Evolutionary conservation across 768 basidiomycete genomes (phyloP), one percentile per base, ranked within the genome.

Genomic region (Cystofilobasidium ferigula): DNA sequence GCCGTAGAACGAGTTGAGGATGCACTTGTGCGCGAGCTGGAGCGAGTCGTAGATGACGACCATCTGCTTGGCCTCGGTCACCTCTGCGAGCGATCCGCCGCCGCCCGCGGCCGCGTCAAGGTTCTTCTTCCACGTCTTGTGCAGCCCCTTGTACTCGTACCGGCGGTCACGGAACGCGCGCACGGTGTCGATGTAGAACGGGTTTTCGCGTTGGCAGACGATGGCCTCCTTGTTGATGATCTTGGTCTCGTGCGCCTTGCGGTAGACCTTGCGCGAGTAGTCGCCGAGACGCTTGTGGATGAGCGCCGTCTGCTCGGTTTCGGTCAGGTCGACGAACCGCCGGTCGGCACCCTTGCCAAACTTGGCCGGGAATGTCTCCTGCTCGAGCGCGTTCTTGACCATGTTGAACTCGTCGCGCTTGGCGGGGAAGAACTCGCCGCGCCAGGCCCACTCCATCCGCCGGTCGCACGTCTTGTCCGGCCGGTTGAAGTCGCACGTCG

Each of bases 91-190:
- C 3, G 86, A 83, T 6, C 84, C 82, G 9, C 85, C 84, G 71
- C 85, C 85, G n/a, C 80, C 77, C 16, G 82, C 67, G 35, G 85
- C 81, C 2, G 80, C 80, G 72, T 99, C 95, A 43, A 97, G 82
- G 71, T 89, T 97, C 80, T 95, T 95, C 84, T 97, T 99, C 95
- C 94, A 98, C 12, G 89, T 93, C 79, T 99, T 99, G 78, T 84
- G 93, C 42, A 95, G 80, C 12, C 94, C 94, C 78, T 99, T 99
- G 82, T 99, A 99, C 73, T 95, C 91, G 78, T 99, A 99, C 28
- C 95, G 88, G 43, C 95, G 85, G 77, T 99, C 95, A 74, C 95
- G 84, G 80, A 98, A 99, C 57, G 85, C 84, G 53, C 93, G 88
- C 57, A 99, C 95, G 24, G 95, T 99, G 76, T 99, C 92, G 71